phyloP scores from a whole-genome alignment of 495 filamentous ascomycete species.

The Diplogelasinospora grovesii region DNA sequence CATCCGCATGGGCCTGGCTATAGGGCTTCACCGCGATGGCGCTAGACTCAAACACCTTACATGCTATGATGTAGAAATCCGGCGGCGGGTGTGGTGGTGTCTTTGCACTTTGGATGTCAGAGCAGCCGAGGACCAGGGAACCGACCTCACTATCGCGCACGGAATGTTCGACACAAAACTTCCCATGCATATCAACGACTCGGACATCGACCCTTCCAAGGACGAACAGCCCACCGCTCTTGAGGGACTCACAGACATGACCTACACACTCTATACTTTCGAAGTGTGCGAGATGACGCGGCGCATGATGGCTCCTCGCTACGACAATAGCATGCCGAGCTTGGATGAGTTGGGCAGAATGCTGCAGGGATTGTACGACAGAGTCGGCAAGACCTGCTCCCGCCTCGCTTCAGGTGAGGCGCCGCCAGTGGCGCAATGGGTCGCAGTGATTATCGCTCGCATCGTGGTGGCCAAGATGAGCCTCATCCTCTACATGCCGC shows the following conservation, averaged over 20 bases:
- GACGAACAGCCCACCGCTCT: slow-evolving; percentile 24
- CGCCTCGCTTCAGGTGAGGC: too few species aligned
- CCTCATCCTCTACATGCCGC: slow-evolving; percentile 35
- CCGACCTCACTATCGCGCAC: slow-evolving; percentile 31
- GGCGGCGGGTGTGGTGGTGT: slow-evolving; percentile 43
- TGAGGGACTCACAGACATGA: slow-evolving; percentile 31
- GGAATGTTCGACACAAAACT: slow-evolving; percentile 34
- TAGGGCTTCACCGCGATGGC: slow-evolving; percentile 46
- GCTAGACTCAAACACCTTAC: slow-evolving; percentile 29
- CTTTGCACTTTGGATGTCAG: slow-evolving; percentile 35
- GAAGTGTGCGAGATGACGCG: slow-evolving; percentile 27
- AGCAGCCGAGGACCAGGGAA: slow-evolving; percentile 34
- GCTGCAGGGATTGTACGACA: slow-evolving; percentile 54
- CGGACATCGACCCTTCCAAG: slow-evolving; percentile 32
- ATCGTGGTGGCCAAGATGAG: slow-evolving; percentile 54
- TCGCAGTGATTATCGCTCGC: slow-evolving; percentile 56
- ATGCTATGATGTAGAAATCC: slow-evolving; percentile 43
- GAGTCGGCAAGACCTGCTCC: slow-evolving; percentile 58
- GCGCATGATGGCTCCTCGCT: slow-evolving; percentile 30
- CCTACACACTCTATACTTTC: slow-evolving; percentile 20
- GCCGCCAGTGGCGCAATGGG: slow-evolving; percentile 56
- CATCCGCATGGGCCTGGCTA: slow-evolving; percentile 41
- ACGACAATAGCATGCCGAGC: slow-evolving; percentile 7
- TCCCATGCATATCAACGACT: slow-evolving; percentile 42
- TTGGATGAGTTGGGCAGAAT: slow-evolving; percentile 46